Base-by-base conservation (phyloP, 1,284 basidiomycete genomes). In the Trametes versicolor region DNA sequence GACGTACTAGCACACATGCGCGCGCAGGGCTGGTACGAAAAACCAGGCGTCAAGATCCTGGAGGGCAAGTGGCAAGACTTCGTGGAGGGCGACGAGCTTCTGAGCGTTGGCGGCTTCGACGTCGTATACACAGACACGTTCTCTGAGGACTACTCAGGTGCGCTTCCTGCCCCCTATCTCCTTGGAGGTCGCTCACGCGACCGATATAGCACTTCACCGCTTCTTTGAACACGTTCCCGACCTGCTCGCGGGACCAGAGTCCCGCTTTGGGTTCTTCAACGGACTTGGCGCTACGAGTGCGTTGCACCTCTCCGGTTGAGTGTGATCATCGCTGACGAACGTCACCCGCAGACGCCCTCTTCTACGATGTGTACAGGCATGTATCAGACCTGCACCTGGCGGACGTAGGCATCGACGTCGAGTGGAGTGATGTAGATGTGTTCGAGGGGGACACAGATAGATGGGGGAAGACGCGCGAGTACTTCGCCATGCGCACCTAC, bases 51-150 rank as follows among this genome's bases (percentile, higher is more conserved):
- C 27, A 86, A 81, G 51, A 88, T 97, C 59, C 81, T 97, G n/a
- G 90, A 95, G 76, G 95, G 95, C 0, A 91, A 91, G 76, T 98
- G 96, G 96, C 95, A 98, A 80, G 93, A 97, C 71, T 90, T 90
- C 72, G 76, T 95, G 39, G 83, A 86, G 32, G 81, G 78, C 51
- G 82, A 88, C 15, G 82, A 87, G 47, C 77, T 90, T 10, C 80
- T 88, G 17, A 77, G 72, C 43, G 76, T 84, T 23, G 88, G 90
- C 32, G 92, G 90, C 0, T 99, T 97, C 73, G 96, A 98, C 73
- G 87, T 92, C 12, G 79, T 99, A 43, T 99, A 98, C 76, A 96
- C 94, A n/a, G 97, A 99, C 76, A 96, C 96, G 0, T 98, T 98
- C 78, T 92, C 93, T 0, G 96, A 99, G 76, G 87, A 92, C 58